Conservation (phyloP, 2,329 filamentous ascomycete genomes). For the Harringtonia lauricola region DNA sequence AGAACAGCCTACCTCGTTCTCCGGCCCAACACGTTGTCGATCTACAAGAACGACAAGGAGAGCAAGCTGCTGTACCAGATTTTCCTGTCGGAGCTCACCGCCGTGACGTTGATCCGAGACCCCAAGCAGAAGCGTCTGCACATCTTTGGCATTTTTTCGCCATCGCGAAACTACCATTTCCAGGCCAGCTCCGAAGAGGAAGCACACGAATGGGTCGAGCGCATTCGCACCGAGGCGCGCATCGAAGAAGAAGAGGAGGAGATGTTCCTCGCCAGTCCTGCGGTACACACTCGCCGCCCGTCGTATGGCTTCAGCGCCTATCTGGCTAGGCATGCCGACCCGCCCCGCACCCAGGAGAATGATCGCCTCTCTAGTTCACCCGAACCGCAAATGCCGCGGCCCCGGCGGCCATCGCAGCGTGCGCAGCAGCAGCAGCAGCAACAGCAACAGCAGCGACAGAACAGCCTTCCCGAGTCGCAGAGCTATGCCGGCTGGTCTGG, state of each 20-base stretch:
- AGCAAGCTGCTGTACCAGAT: conserved; percentile 83
- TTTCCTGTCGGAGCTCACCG: conserved; percentile 78
- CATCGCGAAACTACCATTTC: conserved; percentile 83
- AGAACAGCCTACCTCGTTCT: conserved; percentile 83
- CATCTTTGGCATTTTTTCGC: conserved; percentile 87
- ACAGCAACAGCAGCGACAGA: conserved; percentile 5
- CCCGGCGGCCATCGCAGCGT: conserved; percentile 50
- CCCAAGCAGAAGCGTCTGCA: conserved; percentile 78
- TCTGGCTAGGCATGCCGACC: neutral
- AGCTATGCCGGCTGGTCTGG: conserved; percentile 35
- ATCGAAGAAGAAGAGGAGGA: conserved; percentile 86
- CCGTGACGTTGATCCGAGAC: conserved; percentile 79
- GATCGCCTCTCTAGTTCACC: conserved; percentile 48
- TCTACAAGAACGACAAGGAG: conserved; percentile 89
- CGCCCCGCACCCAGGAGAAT: neutral
- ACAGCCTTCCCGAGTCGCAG: conserved; percentile 45
- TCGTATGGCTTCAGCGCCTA: conserved; percentile 22
- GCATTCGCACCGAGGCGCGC: conserved; percentile 68
- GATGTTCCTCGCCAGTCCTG: conserved; percentile 60
- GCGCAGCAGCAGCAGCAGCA: no score
- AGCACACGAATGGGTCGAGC: conserved; percentile 74
- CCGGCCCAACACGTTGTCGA: conserved; percentile 77
- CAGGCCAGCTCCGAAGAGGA: conserved; percentile 65
- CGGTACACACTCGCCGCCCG: conserved; percentile 36
- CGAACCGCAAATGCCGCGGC: conserved; percentile 36